Evolutionary conservation across 441 rosid species (phyloP).

Genomic region (Pelargonium exstipulatum): DNA sequence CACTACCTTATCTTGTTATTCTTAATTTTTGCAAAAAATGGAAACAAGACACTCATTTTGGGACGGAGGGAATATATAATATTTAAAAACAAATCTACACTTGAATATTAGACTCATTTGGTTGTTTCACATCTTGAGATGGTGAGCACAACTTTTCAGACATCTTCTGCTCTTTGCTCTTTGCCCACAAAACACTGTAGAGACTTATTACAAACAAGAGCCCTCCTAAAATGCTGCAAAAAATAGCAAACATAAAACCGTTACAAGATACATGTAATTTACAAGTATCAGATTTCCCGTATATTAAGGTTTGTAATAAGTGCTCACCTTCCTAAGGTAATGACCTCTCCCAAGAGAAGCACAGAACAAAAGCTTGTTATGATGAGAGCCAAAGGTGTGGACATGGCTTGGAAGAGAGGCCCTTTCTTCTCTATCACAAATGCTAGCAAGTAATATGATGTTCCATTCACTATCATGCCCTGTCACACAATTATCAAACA

Average conservation of each 20-base stretch:
- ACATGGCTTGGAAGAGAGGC: constrained; percentile 25
- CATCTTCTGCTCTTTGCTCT: constrained; percentile 19
- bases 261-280: neutral
- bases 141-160: neutral
- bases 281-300: too few relatives aligned
- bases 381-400: constrained; percentile 19
- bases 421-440: constrained; percentile 28
- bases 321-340: constrained; percentile 22
- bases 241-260: neutral
- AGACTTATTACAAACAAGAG: constrained; percentile 20
- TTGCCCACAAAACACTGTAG: constrained; percentile 27
- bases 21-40: too few relatives aligned
- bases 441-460: constrained; percentile 21
- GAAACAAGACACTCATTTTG: too few relatives aligned
- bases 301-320: too few relatives aligned
- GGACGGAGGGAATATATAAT: too few relatives aligned
- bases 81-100: too few relatives aligned
- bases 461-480: constrained; percentile 25
- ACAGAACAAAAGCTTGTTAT: constrained; percentile 22
- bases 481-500: neutral
- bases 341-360: constrained; percentile 22
- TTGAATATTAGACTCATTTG: too few relatives aligned
- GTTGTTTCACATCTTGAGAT: neutral
- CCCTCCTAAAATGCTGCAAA: constrained; percentile 23
- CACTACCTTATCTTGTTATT: too few relatives aligned